Evolutionary conservation across 129 eudicot species (phyloP), one percentile per base, ranked within the genome.

Genomic region (Lactuca sativa): DNA sequence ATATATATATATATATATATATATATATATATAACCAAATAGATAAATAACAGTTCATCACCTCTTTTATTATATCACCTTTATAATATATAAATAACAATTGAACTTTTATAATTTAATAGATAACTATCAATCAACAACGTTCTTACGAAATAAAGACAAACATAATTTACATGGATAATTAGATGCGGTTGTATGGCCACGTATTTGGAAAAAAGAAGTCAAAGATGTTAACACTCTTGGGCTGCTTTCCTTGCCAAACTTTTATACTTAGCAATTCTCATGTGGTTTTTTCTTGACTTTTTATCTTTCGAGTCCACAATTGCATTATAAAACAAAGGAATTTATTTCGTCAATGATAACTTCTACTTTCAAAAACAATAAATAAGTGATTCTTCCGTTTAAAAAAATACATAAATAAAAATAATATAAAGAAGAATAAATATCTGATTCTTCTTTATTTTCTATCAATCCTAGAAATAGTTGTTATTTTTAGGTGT

Each of bases 201-300:
- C 52, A 44, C 52, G 11, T 44, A 9, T 44, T 44, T 44, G 52
- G 11, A 11, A 1, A 44, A 3, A 4, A 10, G 52, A 58, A 59
- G 67, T 71, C 68, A 25, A 33, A 64, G 54, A 68, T 37, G 53
- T 53, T 36, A 67, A 15, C 34, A 15, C 13, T 37, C 36, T 38
- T 37, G 10, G 56, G 43, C 37, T 16, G 49, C 56, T 71, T 58
- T 43, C 58, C 33, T 43, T 59, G 75, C 59, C 76, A 61, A 36
- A 62, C 63, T 72, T 30, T 55, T 32, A 51, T 73, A 73, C 56
- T 72, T 69, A 56, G 52, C 15, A 11, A 47, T 47, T 47, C n/a
- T 47, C 15, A 6, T 11, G 52, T 47, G 11, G 11, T 47, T 10
- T 47, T 47, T 47, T n/a, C 3, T 47, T 47, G n/a, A 47, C 15